Conservation (phyloP, 2,329 filamentous ascomycete species). For the Teratosphaeria nubilosa region DNA sequence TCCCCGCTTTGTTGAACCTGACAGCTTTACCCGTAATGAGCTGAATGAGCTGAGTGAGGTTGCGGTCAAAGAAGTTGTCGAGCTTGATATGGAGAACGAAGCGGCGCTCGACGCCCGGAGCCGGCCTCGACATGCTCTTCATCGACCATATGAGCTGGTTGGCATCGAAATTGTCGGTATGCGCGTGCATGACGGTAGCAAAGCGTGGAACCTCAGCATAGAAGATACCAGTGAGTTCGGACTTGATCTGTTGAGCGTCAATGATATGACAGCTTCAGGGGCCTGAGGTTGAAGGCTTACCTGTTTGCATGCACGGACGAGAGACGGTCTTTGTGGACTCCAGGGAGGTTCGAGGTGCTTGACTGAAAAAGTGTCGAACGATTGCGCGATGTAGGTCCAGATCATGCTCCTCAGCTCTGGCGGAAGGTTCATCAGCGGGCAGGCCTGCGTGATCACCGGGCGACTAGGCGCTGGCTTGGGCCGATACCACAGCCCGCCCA, state of each 20-base stretch:
- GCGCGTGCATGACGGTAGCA: neutral
- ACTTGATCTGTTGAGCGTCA: neutral
- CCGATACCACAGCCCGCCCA: neutral
- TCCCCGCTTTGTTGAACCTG: neutral
- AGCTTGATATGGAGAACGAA: neutral
- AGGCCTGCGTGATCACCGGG: neutral
- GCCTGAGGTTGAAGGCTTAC: neutral
- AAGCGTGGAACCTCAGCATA: neutral
- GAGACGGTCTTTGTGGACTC: neutral
- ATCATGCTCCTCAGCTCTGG: neutral
- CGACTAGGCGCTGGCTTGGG: neutral
- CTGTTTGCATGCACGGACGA: neutral
- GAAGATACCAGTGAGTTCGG: neutral
- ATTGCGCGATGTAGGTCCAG: neutral
- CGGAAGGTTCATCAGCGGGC: neutral
- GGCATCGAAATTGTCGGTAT: neutral
- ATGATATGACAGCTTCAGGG: neutral
- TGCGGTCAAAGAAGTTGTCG: neutral
- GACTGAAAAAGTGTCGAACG: neutral
- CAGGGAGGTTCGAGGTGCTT: neutral
- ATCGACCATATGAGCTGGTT: neutral
- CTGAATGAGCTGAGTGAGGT: neutral
- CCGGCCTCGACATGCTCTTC: neutral
- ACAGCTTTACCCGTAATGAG: neutral
- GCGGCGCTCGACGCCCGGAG: neutral